Evolutionary conservation across 345 rosid genomes (phyloP).

Genomic region (Cardamine resedifolia): DNA sequence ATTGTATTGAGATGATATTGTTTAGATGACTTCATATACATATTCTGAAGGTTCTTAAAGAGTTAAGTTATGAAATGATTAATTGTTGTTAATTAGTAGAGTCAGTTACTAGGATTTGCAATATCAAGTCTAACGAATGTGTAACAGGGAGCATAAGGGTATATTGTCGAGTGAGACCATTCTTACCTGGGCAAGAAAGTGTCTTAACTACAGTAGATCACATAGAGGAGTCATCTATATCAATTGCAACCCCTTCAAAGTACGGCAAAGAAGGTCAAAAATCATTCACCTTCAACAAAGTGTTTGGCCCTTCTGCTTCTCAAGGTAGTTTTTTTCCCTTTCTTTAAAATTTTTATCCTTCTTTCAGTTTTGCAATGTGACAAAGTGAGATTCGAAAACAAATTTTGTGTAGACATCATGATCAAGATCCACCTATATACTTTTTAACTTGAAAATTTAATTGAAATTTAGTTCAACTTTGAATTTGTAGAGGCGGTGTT

Average conservation of each 20-base stretch:
- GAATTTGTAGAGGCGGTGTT: constrained; percentile 77
- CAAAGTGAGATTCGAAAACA: neutral
- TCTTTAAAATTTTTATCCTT: neutral
- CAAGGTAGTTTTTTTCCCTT: constrained; percentile 57
- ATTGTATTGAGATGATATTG: neutral
- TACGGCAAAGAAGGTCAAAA: constrained; percentile 68
- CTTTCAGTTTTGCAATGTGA: neutral
- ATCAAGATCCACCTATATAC: neutral
- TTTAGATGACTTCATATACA: neutral
- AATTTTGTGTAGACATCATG: neutral
- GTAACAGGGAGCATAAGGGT: constrained; percentile 82
- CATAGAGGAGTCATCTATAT: constrained; percentile 66
- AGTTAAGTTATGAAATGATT: neutral
- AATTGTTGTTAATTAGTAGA: neutral
- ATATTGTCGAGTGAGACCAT: constrained; percentile 93
- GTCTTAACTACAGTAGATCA: constrained; percentile 50
- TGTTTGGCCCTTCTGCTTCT: constrained; percentile 72
- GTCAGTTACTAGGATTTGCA: neutral
- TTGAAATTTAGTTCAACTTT: constrained; percentile 1
- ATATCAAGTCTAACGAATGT: neutral
- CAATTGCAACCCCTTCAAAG: constrained; percentile 55
- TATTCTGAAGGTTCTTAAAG: neutral
- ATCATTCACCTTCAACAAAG: constrained; percentile 85
- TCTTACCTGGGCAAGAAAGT: constrained; percentile 59
- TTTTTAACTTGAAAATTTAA: neutral